Evolutionary conservation across 257 asterid species (phyloP).

Genomic region (Paraleonurus japonicus): DNA sequence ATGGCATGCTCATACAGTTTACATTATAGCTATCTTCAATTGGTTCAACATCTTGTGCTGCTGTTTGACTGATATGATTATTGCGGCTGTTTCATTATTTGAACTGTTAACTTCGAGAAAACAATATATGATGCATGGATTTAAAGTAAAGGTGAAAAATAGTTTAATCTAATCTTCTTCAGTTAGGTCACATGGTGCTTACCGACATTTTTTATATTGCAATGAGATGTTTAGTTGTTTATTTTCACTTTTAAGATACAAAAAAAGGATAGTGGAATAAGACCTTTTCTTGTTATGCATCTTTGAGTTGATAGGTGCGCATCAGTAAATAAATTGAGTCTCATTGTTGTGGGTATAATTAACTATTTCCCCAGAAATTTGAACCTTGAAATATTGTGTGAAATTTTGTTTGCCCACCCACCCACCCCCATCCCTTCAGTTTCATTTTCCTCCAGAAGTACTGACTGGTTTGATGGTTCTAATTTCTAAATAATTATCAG

Average conservation of each 20-base stretch:
- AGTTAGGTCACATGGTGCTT: neutral
- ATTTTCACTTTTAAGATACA: too few relatives aligned
- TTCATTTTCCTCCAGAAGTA: neutral
- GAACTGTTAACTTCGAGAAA: neutral
- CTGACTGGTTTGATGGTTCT: neutral
- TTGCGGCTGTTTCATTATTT: neutral
- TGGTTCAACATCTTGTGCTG: neutral
- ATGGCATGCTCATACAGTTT: neutral
- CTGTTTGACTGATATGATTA: neutral
- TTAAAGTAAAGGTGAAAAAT: neutral
- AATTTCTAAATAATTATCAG: neutral
- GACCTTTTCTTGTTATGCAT: neutral
- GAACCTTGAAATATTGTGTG: neutral
- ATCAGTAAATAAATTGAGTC: neutral
- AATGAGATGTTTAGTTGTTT: neutral
- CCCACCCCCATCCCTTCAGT: neutral
- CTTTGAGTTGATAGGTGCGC: neutral
- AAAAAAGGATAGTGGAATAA: neutral
- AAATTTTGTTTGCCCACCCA: too few relatives aligned
- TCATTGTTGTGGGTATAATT: neutral
- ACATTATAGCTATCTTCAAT: neutral
- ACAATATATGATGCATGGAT: neutral
- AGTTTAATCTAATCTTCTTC: neutral
- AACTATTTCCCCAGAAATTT: neutral
- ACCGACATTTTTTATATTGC: neutral